phyloP scores from a whole-genome alignment of 495 filamentous ascomycete genomes.

The Neurospora sp. region DNA sequence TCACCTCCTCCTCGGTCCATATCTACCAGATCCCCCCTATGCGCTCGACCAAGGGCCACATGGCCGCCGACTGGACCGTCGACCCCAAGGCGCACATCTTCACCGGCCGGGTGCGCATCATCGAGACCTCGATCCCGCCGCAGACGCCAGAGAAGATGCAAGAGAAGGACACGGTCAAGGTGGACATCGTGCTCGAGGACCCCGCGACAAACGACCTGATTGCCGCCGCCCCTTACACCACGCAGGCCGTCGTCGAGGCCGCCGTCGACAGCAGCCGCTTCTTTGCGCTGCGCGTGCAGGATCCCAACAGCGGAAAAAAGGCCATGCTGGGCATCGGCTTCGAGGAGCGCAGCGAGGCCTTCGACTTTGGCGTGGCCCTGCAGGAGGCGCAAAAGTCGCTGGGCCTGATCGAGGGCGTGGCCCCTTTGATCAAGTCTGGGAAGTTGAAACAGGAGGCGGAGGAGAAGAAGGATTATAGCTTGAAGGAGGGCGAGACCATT shows the following conservation, averaged over 20 bases:
- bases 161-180: constrained; percentile 47
- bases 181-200: constrained; percentile 69
- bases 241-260: constrained; percentile 51
- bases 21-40: constrained; percentile 73
- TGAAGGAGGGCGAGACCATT: constrained; percentile 82
- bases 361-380: constrained; percentile 72
- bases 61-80: constrained; percentile 66
- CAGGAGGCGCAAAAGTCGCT: constrained; percentile 58
- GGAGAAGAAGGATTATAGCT: constrained; percentile 59
- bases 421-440: constrained; percentile 17
- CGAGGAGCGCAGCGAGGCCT: constrained; percentile 72
- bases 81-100: constrained; percentile 63
- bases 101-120: constrained; percentile 66
- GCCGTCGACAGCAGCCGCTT: constrained; percentile 66
- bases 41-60: constrained; percentile 58
- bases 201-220: constrained; percentile 58
- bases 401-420: constrained; percentile 24
- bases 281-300: constrained; percentile 69
- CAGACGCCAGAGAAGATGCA: neutral
- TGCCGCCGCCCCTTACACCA: constrained; percentile 66
- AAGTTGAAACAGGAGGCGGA: constrained; percentile 26
- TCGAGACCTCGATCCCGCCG: constrained; percentile 52
- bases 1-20: constrained; percentile 53
- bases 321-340: constrained; percentile 76
- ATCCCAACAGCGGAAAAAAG: constrained; percentile 55